Base-by-base conservation (phyloP, 2,329 filamentous ascomycete genomes). In the Cordyceps cateniannulata region DNA sequence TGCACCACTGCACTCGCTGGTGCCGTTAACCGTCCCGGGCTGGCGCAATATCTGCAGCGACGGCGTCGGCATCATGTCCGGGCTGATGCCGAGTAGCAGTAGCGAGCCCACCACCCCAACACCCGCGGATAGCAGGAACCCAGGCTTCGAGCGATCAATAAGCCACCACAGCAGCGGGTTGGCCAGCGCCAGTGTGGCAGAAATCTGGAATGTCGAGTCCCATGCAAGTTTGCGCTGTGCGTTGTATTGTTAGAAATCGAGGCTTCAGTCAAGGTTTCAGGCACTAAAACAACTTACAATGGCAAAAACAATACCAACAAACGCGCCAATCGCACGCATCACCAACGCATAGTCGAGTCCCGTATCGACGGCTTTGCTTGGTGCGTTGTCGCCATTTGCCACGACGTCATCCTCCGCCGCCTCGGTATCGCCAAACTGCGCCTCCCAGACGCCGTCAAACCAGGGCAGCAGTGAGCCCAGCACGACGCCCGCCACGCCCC, bases 101-200 rank as follows among this genome's bases (percentile, higher is more conserved):
- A 84, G 82, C 10, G 93, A 93, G 8, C 93, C 91, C 1, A 83
- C 76, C 27, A 93, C 71, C 1, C 91, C 89, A 12, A 96, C 87
- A 1, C 84, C 77, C 16, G 87, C 81, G 0, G 91, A 92, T 60
- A 97, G 82, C 38, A 95, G 77, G 66, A 98, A 89, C 5, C 95
- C 95, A 0, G 92, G 84, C 66, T 86, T 87, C 51, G 91, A 95
- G 55, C 93, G 90, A 75, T 99, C 95, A 69, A 99, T 89, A 25
- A 98, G 81, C 75, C 96, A 99, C 95, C 95, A 99, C 20, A 99
- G 79, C 10, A 95, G 89, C 1, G 95, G 93, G 71, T 98, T 98
- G 22, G 89, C 91, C 62, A 98, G 85, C 24, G 92, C 90, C 53
- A 99, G 85, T 1, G 93, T 95, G 27, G 96, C 75, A 1, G 93